Evolutionary conservation across 2,329 filamentous ascomycete species (phyloP).

Genomic region (Aspergillus sp.): DNA sequence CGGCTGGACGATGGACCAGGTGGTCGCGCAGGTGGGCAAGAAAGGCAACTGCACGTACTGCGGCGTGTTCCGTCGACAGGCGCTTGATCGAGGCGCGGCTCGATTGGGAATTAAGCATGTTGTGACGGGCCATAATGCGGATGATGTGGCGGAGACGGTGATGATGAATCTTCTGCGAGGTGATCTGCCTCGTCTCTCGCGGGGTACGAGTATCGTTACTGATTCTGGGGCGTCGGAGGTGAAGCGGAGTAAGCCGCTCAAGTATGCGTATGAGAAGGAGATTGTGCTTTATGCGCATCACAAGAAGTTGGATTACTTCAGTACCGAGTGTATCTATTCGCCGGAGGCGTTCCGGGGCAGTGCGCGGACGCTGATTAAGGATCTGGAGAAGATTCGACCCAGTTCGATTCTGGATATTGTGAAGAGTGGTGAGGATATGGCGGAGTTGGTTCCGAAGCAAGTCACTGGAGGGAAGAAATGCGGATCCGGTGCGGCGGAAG

Average conservation of each 20-base stretch:
- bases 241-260: constrained; percentile 91
- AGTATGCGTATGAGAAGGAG: constrained; percentile 98
- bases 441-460: constrained; percentile 68
- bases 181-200: constrained; percentile 78
- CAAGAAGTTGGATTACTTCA: constrained; percentile 96
- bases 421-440: constrained; percentile 93
- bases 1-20: constrained; percentile 99
- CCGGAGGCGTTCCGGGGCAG: constrained; percentile 94
- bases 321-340: constrained; percentile 96
- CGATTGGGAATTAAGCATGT: constrained; percentile 85
- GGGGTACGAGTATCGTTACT: constrained; percentile 87
- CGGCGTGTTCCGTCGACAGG: constrained; percentile 90
- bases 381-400: constrained; percentile 84
- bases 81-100: constrained; percentile 85
- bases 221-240: constrained; percentile 75
- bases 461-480: constrained; percentile 29
- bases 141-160: constrained; percentile 95
- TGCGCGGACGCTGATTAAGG: constrained; percentile 88
- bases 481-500: constrained; percentile 40
- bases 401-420: constrained; percentile 95
- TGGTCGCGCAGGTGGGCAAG: constrained; percentile 92
- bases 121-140: constrained; percentile 95
- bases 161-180: constrained; percentile 94
- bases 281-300: constrained; percentile 97
- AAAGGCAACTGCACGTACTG: constrained; percentile 99